Percentiles rank a stretch among this genome's conserved stretches.
phyloP scores from a whole-genome alignment of 1,284 basidiomycete species.

The Cryptococcus sp. region DNA sequence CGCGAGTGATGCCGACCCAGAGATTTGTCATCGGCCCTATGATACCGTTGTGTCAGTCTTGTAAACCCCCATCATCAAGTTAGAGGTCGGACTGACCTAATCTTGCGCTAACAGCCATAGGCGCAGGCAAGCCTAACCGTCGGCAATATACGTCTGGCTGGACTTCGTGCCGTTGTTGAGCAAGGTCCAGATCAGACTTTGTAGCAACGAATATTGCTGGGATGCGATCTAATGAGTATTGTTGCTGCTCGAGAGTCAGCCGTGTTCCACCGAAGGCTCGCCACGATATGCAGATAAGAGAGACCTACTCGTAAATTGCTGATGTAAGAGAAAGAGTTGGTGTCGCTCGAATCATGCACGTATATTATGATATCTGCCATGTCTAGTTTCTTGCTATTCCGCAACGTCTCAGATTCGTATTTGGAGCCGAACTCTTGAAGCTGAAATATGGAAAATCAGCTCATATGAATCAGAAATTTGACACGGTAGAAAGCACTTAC shows the following conservation, averaged over 20 bases:
- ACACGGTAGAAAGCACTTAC: slow-evolving; percentile 58
- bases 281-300: neutral
- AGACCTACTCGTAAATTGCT: slow-evolving; percentile 82
- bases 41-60: neutral
- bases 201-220: slow-evolving; percentile 97
- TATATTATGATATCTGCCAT: slow-evolving; percentile 92
- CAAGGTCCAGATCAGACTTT: slow-evolving; percentile 95
- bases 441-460: slow-evolving; percentile 53
- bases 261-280: neutral
- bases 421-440: slow-evolving; percentile 96
- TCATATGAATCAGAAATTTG: neutral
- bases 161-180: slow-evolving; percentile 94
- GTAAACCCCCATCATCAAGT: neutral
- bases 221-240: slow-evolving; percentile 90
- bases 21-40: slow-evolving; percentile 46
- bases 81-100: slow-evolving; percentile 63
- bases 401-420: slow-evolving; percentile 87
- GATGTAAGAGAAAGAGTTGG: slow-evolving; percentile 98
- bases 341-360: slow-evolving; percentile 96
- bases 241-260: slow-evolving; percentile 66
- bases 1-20: slow-evolving; percentile 51
- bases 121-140: slow-evolving; percentile 78
- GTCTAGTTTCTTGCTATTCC: slow-evolving; percentile 87
- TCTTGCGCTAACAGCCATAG: slow-evolving; percentile 86
- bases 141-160: slow-evolving; percentile 97